Evolutionary conservation across 495 filamentous ascomycete genomes (phyloP).

Genomic region (Aspergillus taichungensis): DNA sequence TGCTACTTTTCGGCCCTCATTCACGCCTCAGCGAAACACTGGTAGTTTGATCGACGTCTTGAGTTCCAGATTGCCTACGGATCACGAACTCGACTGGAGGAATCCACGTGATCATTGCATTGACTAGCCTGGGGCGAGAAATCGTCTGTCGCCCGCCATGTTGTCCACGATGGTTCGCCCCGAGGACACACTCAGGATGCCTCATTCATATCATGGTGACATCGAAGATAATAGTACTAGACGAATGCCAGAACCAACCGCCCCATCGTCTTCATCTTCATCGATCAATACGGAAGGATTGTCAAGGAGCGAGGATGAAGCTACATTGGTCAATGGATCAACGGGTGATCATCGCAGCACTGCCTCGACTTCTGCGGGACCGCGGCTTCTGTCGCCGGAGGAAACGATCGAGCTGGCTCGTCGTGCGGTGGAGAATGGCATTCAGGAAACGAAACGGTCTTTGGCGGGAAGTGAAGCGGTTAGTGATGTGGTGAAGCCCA

Average conservation of each 20-base stretch:
- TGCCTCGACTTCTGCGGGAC: conserved; percentile 15
- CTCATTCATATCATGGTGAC: conserved; percentile 24
- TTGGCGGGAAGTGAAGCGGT: conserved; percentile 59
- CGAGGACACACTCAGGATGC: conserved; percentile 31
- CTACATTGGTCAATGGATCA: conserved; percentile 22
- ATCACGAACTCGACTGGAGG: too few species aligned
- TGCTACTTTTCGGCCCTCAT: conserved; percentile 12
- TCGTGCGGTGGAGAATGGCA: conserved; percentile 57
- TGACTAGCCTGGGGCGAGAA: neutral
- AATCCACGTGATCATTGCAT: neutral
- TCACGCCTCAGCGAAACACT: conserved; percentile 6
- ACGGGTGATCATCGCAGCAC: conserved; percentile 16
- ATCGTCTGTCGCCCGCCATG: conserved; percentile 10
- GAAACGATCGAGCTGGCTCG: conserved; percentile 50
- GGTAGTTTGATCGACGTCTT: conserved; percentile 10
- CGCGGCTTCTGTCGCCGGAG: conserved; percentile 27
- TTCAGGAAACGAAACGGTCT: conserved; percentile 59
- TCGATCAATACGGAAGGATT: conserved; percentile 21
- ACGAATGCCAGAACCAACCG: conserved; percentile 16
- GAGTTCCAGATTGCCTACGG: neutral
- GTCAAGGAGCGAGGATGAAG: conserved; percentile 23
- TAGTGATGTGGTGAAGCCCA: conserved; percentile 60
- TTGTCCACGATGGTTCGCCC: conserved; percentile 32
- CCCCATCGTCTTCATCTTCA: conserved; percentile 14
- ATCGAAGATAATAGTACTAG: conserved; percentile 22